phyloP scores from a whole-genome alignment of 148 eudicot genomes.

The Persicaria tinctoria region DNA sequence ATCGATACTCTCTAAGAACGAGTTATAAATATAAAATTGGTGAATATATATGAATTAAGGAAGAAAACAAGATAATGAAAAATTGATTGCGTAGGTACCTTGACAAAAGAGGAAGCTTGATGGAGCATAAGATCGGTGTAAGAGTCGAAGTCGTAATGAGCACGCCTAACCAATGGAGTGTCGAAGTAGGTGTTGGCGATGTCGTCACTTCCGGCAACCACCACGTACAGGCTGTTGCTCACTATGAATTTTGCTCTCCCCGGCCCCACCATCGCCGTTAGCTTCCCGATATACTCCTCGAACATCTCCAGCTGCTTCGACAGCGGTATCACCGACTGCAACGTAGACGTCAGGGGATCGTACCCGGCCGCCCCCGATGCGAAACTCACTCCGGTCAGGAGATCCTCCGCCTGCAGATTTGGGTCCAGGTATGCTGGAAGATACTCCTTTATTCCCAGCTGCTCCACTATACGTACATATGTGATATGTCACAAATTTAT shows the following conservation, averaged over 20 bases:
- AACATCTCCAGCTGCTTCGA: conserved; percentile 32
- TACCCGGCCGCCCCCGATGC: conserved; percentile 54
- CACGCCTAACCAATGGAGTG: conserved; percentile 13
- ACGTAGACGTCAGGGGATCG: conserved; percentile 35
- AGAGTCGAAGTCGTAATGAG: conserved; percentile 17
- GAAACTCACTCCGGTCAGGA: conserved; percentile 47
- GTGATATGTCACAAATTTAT: background rate
- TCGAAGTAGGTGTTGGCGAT: conserved; percentile 31
- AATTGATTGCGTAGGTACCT: conserved; percentile 28
- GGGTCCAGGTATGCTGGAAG: conserved; percentile 40
- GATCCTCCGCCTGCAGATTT: conserved; percentile 21
- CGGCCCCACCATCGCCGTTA: conserved; percentile 24
- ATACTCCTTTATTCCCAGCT: conserved; percentile 25
- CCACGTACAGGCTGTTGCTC: conserved; percentile 14
- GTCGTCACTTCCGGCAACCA: conserved; percentile 27
- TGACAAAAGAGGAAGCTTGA: conserved; percentile 39
- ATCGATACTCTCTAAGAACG: too few species aligned
- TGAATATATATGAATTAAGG: too few species aligned
- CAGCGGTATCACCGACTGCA: conserved; percentile 48
- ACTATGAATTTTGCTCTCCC: conserved; percentile 20
- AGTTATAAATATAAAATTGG: background rate
- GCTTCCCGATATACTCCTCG: conserved; percentile 21
- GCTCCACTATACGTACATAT: conserved; percentile 23
- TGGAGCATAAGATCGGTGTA: conserved; percentile 29
- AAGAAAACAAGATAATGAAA: too few species aligned